Conservation (phyloP, 768 basidiomycete species). For the Auricularia heimuer region DNA sequence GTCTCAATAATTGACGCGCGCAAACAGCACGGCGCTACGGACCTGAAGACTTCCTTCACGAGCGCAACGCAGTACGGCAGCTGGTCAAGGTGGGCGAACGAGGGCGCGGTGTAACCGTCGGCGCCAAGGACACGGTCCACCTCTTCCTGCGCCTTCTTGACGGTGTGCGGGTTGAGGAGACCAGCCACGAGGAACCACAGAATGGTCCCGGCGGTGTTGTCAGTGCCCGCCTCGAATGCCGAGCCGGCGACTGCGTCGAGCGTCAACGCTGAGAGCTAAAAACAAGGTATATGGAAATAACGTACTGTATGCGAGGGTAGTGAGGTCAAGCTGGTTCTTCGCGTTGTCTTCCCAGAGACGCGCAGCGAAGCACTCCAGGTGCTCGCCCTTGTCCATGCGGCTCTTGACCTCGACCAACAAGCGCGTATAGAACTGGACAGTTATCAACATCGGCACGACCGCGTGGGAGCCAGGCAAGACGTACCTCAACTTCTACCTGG, state of each 20-base stretch:
- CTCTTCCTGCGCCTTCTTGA: conserved; percentile 19
- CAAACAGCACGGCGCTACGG: not conserved
- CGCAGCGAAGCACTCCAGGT: conserved; percentile 14
- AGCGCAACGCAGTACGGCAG: conserved; percentile 11
- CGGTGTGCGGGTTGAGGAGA: conserved; percentile 15
- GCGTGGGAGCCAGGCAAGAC: not conserved
- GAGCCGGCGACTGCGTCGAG: conserved; percentile 11
- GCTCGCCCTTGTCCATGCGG: conserved; percentile 12
- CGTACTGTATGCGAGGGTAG: conserved; percentile 10
- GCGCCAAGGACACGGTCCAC: conserved; percentile 15
- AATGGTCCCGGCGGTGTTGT: conserved; percentile 13
- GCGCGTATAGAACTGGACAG: conserved; percentile 14
- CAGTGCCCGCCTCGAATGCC: conserved; percentile 18
- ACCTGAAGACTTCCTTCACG: conserved; percentile 10
- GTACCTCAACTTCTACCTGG: conserved; percentile 9
- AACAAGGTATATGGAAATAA: not conserved
- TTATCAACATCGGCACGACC: not conserved
- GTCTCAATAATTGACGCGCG: not conserved
- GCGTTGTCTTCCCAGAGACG: conserved; percentile 11
- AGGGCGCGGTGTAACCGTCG: conserved; percentile 5
- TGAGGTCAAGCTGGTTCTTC: conserved; percentile 9
- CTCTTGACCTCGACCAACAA: conserved; percentile 16
- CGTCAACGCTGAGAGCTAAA: not conserved
- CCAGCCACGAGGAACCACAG: conserved; percentile 18
- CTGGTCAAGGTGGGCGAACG: conserved; percentile 6